Evolutionary conservation across 306 rosid species (phyloP).

Genomic region (Acmispon strigosus): DNA sequence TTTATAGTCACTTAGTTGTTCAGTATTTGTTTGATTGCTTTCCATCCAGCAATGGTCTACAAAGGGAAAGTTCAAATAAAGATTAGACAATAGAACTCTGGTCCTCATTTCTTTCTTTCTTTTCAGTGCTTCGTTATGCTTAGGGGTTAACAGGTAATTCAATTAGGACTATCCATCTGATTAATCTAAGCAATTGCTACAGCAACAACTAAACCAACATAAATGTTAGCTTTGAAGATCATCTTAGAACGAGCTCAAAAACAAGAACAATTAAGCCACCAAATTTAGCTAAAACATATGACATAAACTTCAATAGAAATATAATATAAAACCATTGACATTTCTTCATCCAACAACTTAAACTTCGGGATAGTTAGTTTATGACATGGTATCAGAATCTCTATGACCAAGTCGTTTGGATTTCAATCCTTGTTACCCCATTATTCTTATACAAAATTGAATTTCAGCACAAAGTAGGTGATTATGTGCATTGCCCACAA

Average conservation of each 20-base stretch:
- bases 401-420: no score
- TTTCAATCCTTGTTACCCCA: no score
- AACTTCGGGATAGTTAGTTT: no score
- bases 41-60: conserved; percentile 63
- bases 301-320: background rate
- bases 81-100: background rate
- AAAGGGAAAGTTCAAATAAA: background rate
- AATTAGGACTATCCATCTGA: background rate
- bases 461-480: no score
- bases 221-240: conserved; percentile 1
- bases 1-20: conserved; percentile 22
- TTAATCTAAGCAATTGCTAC: background rate
- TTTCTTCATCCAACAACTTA: no score
- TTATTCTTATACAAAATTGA: no score
- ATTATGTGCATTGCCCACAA: no score
- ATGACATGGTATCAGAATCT: no score
- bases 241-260: background rate
- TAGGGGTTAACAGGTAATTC: background rate
- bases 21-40: conserved; percentile 16
- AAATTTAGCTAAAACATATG: background rate
- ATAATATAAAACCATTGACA: no score
- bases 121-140: background rate
- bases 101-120: background rate
- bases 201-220: background rate
- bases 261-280: background rate